Base-by-base conservation (phyloP, 495 filamentous ascomycete species). In the Pseudevernia furfuracea region DNA sequence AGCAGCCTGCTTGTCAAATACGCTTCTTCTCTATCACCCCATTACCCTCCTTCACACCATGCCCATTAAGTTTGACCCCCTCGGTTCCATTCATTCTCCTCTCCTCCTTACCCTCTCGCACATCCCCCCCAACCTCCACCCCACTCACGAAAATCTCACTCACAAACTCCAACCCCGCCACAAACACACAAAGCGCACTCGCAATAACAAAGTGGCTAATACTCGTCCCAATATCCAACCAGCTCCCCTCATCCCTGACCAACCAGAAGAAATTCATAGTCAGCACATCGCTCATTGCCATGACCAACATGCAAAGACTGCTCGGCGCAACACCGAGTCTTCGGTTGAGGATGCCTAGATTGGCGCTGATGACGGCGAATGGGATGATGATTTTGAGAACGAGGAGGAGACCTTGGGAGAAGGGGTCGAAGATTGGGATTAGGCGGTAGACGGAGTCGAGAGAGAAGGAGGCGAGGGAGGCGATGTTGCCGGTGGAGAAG, bases 241-340 rank as follows among this genome's bases (percentile, higher is more conserved):
- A 99, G 43, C 86, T 91, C 0, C 95, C 94, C 73, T 97, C 92
- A 72, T 99, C 95, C 62, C 86, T 86, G 10, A 99, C 95, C 72
- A 96, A 87, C 82, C 88, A 99, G 75, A 99, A 99, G 80, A 99
- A 99, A 74, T 94, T 91, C 61, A 99, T 80, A 7, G 95, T 97
- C 70, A 97, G 80, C 55, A 96, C 85, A 74, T 99, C 95, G 59
- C 89, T 89, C 57, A 96, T 83, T 21, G 90, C 87, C 86, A 96
- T 96, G 52, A 95, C 91, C 2, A 96, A 75, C 90, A 96, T 96
- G 77, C 97, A 96, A 30, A 99, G 78, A 23, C 90, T 91, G 57
- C 81, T 84, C 30, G 89, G 89, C 12, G 90, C 88, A 0, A 97
- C 87, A 43, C 90, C 88, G 4, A 97, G 78, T 7, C 87, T 77